Evolutionary conservation across 1,284 basidiomycete genomes (phyloP).

Genomic region (Cryptococcus sp.): DNA sequence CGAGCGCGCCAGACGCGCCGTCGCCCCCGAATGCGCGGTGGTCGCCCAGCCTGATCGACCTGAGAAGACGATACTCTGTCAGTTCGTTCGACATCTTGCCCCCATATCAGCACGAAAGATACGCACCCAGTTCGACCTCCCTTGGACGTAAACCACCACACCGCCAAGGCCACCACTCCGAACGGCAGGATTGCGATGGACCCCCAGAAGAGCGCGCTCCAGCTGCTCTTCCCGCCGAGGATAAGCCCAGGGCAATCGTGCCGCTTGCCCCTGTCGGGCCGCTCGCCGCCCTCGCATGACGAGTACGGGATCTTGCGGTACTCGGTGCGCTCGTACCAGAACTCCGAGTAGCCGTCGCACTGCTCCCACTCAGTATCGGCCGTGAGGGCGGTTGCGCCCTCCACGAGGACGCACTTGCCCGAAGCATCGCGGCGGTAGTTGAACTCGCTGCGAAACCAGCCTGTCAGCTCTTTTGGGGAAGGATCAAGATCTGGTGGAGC

Average conservation of each 20-base stretch:
- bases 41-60: slow-evolving; percentile 71
- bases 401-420: slow-evolving; percentile 70
- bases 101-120: neutral
- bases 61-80: slow-evolving; percentile 49
- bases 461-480: slow-evolving; percentile 1
- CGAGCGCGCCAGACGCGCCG: slow-evolving; percentile 56
- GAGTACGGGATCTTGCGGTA: slow-evolving; percentile 87
- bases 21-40: slow-evolving; percentile 53
- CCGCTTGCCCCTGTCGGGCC: slow-evolving; percentile 64
- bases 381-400: slow-evolving; percentile 62
- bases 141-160: slow-evolving; percentile 72
- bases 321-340: slow-evolving; percentile 85
- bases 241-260: slow-evolving; percentile 76
- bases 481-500: neutral
- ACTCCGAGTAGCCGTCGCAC: slow-evolving; percentile 61
- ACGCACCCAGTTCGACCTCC: slow-evolving; percentile 70
- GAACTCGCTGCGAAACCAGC: slow-evolving; percentile 66
- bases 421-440: slow-evolving; percentile 68
- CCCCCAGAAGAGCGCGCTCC: slow-evolving; percentile 76
- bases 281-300: slow-evolving; percentile 69
- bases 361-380: slow-evolving; percentile 55
- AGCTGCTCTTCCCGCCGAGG: slow-evolving; percentile 48
- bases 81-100: too few relatives aligned
- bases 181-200: slow-evolving; percentile 68
- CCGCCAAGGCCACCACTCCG: slow-evolving; percentile 66